Evolutionary conservation across 208 protist species (phyloP).

Genomic region (Wallacemonas collosoma): DNA sequence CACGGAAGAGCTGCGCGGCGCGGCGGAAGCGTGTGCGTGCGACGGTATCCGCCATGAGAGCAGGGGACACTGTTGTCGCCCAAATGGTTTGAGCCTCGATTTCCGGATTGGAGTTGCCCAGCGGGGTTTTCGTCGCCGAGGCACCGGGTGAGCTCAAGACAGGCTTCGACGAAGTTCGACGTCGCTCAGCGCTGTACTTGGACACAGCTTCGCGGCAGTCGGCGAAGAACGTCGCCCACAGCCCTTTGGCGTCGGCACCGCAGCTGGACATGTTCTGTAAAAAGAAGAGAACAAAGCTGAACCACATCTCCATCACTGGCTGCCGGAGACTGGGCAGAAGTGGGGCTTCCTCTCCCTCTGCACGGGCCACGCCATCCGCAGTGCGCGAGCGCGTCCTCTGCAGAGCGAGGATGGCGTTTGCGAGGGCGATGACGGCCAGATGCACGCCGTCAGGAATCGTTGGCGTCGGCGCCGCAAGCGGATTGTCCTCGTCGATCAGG

Average conservation of each 20-base stretch:
- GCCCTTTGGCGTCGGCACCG: conserved; percentile 36
- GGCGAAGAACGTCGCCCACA: conserved; percentile 48
- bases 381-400: background rate
- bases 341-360: background rate
- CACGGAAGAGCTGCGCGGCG: conserved; percentile 68
- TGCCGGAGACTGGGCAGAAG: background rate
- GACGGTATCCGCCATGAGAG: conserved; percentile 55
- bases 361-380: background rate
- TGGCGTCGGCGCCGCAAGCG: conserved; percentile 8
- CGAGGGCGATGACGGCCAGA: conserved; percentile 28
- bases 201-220: conserved; percentile 26
- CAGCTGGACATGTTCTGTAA: conserved; percentile 73
- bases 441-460: conserved; percentile 26
- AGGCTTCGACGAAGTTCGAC: conserved; percentile 2
- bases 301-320: conserved; percentile 41
- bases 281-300: conserved; percentile 62
- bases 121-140: too few species aligned
- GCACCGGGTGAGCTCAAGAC: background rate
- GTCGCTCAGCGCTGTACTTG: background rate
- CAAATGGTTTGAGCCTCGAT: conserved; percentile 25
- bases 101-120: background rate
- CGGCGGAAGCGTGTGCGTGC: conserved; percentile 64
- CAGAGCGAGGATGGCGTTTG: conserved; percentile 29
- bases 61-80: conserved; percentile 35
- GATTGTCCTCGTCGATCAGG: conserved; percentile 14